A percentile compares a stretch with the other conserved stretches of the same genome.
Conservation (phyloP, 2,329 filamentous ascomycete genomes). For the Fusarium graminum region DNA sequence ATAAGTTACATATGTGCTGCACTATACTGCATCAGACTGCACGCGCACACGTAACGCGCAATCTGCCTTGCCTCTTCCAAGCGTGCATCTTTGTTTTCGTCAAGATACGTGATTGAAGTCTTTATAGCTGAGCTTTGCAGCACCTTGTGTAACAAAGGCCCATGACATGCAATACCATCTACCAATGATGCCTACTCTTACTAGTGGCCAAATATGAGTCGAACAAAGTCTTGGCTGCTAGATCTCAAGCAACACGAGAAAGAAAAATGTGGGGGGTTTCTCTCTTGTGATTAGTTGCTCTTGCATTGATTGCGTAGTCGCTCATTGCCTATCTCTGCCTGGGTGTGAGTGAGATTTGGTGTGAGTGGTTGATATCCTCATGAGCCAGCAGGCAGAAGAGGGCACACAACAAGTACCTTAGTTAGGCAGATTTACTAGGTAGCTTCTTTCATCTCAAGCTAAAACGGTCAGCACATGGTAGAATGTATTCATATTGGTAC, state of each 20-base stretch:
- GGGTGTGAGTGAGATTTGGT: constrained; percentile 1
- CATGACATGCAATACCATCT: neutral
- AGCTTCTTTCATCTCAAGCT: neutral
- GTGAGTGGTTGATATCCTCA: constrained; percentile 13
- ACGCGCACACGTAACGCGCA: constrained; percentile 4
- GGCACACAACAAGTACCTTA: neutral
- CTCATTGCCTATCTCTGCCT: constrained; percentile 17
- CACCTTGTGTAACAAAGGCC: constrained; percentile 7
- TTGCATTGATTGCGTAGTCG: constrained; percentile 13
- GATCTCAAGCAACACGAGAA: neutral
- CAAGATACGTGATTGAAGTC: constrained; percentile 7
- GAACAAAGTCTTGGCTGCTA: constrained; percentile 4
- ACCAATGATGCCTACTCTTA: neutral
- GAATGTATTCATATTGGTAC: neutral
- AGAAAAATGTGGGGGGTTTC: constrained; percentile 7
- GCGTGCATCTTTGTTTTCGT: constrained; percentile 19
- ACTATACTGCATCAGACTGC: neutral
- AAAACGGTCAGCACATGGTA: neutral
- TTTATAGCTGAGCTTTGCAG: neutral
- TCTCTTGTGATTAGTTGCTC: neutral
- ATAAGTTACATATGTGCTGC: neutral
- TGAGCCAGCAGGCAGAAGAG: constrained; percentile 24
- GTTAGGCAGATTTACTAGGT: neutral
- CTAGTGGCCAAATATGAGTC: constrained; percentile 12
- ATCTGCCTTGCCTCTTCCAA: constrained; percentile 2